Evolutionary conservation across 1,139 yeast species (phyloP), one percentile per base, ranked within the genome.

Genomic region (Yamadazyma atlantica): DNA sequence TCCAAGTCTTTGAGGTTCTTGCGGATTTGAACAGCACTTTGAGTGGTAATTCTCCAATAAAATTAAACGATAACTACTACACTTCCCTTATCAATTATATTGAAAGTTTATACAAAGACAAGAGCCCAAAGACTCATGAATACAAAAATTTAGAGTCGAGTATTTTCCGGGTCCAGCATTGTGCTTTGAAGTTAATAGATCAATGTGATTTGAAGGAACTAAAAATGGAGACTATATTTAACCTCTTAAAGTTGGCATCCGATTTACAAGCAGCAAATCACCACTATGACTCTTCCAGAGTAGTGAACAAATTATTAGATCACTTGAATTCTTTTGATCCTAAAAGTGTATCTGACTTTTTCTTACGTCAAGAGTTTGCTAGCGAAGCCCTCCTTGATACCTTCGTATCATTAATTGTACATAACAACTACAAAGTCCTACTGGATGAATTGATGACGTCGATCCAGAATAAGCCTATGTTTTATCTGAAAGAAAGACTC

Each of bases 91-190:
- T 62, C 15, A 34, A 32, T 7, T 62, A 65, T 38, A 48, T 69
- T 9, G 72, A 69, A 36, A 38, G 46, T 3, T 39, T 68, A 11
- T 70, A 57, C 42, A 45, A 41, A 3, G 59, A 60, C 3, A 38
- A 44, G 1, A 51, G 56, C 9, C 75, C 74, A 0, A 45, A 48
- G 19, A 57, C 60, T 3, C 76, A 71, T 44, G 73, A 69, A 44
- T 68, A 59, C 48, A 42, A 55, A 36, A 49, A 66, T 40, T 41
- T 54, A 28, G 66, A 69, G 24, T 49, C 50, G 31, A 67, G 56
- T 44, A 43, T 68, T 16, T 61, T 61, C 31, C 46, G 64, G 21
- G 53, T 69, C 4, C 73, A 67, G 39, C 27, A 38, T 4, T 28
- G 33, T 7, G 40, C 40, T 10, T 33, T 29, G 12, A 18, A 12